A percentile compares a stretch with the other conserved stretches of the same genome.
These are phyloP conservation scores for Geosmithia flava DNA, from an alignment of 2,329 filamentous ascomycete genomes.

Conservation along the genomic window DNA sequence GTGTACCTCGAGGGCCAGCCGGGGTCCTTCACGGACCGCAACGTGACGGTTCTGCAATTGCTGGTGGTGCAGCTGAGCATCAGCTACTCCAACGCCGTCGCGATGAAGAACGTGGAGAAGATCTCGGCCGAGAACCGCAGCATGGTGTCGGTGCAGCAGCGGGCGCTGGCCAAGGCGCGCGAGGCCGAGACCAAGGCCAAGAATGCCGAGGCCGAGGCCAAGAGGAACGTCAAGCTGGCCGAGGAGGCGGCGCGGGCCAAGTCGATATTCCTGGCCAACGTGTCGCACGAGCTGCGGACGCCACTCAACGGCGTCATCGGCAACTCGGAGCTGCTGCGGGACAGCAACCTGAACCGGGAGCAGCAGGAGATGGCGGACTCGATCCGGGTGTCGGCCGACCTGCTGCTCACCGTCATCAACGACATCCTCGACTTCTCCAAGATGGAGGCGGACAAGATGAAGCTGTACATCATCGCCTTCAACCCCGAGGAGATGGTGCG, in stretches of 20 bases:
- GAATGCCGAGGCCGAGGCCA: slow-evolving; percentile 61
- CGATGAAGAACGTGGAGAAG: slow-evolving; percentile 61
- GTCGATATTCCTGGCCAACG: slow-evolving; percentile 68
- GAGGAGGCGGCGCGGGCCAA: slow-evolving; percentile 78
- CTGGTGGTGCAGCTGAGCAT: slow-evolving; percentile 70
- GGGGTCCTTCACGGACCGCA: slow-evolving; percentile 65
- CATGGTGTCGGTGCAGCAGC: slow-evolving; percentile 68
- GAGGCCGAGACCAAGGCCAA: slow-evolving; percentile 68
- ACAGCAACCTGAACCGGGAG: slow-evolving; percentile 62
- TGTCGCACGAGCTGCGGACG: slow-evolving; percentile 70
- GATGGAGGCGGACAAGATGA: slow-evolving; percentile 80
- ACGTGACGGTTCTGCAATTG: slow-evolving; percentile 52
- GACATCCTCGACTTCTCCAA: slow-evolving; percentile 95
- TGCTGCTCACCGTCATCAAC: slow-evolving; percentile 85
- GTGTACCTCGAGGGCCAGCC: slow-evolving; percentile 66
- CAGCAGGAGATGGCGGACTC: slow-evolving; percentile 81
- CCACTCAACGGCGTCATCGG: slow-evolving; percentile 83
- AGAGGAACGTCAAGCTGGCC: slow-evolving; percentile 68
- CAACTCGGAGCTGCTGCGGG: slow-evolving; percentile 71
- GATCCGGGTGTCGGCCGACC: slow-evolving; percentile 74
- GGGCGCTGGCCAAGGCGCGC: slow-evolving; percentile 57
- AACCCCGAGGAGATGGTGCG: slow-evolving; percentile 55
- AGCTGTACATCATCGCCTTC: slow-evolving; percentile 61
- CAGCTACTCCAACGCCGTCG: slow-evolving; percentile 55
- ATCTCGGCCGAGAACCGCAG: slow-evolving; percentile 67